Evolutionary conservation across 768 basidiomycete species (phyloP).

Genomic region (Rhodotorula babjevae): DNA sequence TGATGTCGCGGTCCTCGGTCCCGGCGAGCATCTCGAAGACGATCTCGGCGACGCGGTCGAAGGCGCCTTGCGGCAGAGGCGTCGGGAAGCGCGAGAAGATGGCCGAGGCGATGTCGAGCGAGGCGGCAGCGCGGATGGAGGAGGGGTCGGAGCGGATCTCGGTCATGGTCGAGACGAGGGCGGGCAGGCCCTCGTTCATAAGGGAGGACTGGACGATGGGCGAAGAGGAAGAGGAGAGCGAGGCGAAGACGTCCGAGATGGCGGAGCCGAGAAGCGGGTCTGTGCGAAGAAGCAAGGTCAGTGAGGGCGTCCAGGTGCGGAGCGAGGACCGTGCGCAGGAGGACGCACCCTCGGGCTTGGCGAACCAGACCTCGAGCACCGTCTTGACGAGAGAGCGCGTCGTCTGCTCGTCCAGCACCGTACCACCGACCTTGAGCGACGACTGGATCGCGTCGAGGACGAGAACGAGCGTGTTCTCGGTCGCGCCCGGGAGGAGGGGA

Average conservation of each 20-base stretch:
- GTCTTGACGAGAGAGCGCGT: slow-evolving; percentile 63
- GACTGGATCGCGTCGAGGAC: slow-evolving; percentile 80
- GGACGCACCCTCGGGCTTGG: slow-evolving; percentile 71
- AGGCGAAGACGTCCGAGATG: slow-evolving; percentile 70
- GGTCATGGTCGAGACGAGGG: slow-evolving; percentile 52
- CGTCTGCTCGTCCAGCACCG: slow-evolving; percentile 50
- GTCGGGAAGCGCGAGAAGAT: slow-evolving; percentile 64
- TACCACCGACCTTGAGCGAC: slow-evolving; percentile 67
- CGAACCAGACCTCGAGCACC: slow-evolving; percentile 74
- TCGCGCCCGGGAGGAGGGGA: slow-evolving; percentile 71
- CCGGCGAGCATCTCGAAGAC: slow-evolving; percentile 65
- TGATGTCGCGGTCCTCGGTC: slow-evolving; percentile 76
- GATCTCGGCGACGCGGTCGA: slow-evolving; percentile 65
- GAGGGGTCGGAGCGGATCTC: slow-evolving; percentile 56
- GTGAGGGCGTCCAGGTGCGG: neutral
- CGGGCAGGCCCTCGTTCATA: slow-evolving; percentile 67
- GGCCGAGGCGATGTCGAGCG: slow-evolving; percentile 72
- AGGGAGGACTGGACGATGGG: slow-evolving; percentile 66
- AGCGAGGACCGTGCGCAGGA: neutral
- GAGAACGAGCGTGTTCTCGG: slow-evolving; percentile 82
- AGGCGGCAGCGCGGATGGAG: slow-evolving; percentile 67
- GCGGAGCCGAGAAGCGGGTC: slow-evolving; percentile 88
- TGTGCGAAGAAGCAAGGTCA: slow-evolving; percentile 42
- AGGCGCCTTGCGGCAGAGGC: slow-evolving; percentile 61
- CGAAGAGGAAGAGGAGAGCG: slow-evolving; percentile 61